Evolutionary conservation across 179 eudicot species (phyloP), one percentile per base, ranked within the genome.

Genomic region (Silene coronaria): DNA sequence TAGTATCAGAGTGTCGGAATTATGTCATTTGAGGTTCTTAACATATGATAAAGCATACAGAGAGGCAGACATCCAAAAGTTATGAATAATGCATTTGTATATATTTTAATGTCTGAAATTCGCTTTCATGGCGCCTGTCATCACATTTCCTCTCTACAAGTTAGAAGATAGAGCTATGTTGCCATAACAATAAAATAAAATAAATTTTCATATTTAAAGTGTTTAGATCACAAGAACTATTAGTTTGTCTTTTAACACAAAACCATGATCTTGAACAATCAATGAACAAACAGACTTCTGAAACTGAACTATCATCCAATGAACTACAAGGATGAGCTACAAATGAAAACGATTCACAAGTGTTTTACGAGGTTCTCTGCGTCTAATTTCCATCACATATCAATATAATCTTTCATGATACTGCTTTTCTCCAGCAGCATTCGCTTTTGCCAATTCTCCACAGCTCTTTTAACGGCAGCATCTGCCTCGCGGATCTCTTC

Each of bases 401-500:
- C 86, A n/a, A 89, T 80, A 72, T 82, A 91, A 76, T 84, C 88
- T 86, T 86, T 90, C 81, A 89, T 70, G 45, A 84, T 42, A 70
- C 84, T 76, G 51, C 72, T 80, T 74, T 75, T 84, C 73, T 92
- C 99, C 46, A 79, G 60, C 71, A 58, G 77, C 32, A 97, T 89
- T 74, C 88, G 86, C 85, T 85, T 88, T 78, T 70, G 79, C 99
- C 99, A 95, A 82, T 88, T 91, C 77, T 78, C 84, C 23, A 92
- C 84, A 27, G 99, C 97, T 79, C 79, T 84, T 72, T 77, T 82
- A 67, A 91, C 92, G 10, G 88, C 81, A 53, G 84, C 80, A 60
- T 87, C 82, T 9, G 97, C 99, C 76, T 86, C 82, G 6, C 69
- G 75, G 80, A 93, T 91, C 88, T 92, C 99, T 73, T 87, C 89